Evolutionary conservation across 441 rosid genomes (phyloP).

Genomic region (Populus trichocarpa): DNA sequence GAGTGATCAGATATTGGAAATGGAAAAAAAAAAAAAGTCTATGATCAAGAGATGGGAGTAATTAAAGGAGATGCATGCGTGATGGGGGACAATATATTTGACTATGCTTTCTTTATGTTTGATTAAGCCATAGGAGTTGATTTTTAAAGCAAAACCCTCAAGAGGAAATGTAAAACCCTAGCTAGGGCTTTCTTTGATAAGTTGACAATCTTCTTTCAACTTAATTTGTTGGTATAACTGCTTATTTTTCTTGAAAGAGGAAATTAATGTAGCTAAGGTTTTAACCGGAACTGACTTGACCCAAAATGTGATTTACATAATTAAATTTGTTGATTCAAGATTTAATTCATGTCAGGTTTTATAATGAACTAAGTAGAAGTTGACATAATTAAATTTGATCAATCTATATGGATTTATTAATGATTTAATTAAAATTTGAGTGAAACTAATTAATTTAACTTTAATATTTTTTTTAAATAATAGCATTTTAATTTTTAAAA

Average conservation of each 20-base stretch:
- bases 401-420: no score
- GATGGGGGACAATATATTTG: background rate
- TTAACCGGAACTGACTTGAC: slow-evolving; percentile 12
- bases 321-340: no score
- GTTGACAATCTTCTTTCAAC: background rate
- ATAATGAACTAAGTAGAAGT: no score
- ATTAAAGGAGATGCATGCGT: background rate
- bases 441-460: no score
- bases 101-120: slow-evolving; percentile 8
- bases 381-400: no score
- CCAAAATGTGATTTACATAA: background rate
- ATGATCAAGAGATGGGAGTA: background rate
- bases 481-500: no score
- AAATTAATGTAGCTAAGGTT: slow-evolving; percentile 10
- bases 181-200: background rate
- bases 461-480: no score
- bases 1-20: slow-evolving; percentile 28
- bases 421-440: no score
- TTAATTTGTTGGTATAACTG: background rate
- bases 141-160: slow-evolving; percentile 7
- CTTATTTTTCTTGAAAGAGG: background rate
- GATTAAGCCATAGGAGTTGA: background rate
- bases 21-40: background rate
- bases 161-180: background rate
- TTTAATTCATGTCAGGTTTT: no score